Evolutionary conservation across 441 rosid genomes (phyloP).

Genomic region (Eruca vesicaria): DNA sequence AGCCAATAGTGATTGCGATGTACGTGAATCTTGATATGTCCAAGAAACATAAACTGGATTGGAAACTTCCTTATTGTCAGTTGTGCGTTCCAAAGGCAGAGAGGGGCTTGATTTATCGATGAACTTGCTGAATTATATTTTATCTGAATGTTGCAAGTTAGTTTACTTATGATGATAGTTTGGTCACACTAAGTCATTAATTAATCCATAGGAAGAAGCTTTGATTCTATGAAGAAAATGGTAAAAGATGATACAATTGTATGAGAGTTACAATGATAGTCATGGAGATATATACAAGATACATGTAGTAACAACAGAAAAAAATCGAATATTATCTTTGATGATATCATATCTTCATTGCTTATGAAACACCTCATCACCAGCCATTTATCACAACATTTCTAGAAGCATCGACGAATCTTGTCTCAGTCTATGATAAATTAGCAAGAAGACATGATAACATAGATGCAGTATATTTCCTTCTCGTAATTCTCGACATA

Average conservation of each 20-base stretch:
- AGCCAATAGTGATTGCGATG: neutral
- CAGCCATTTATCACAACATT: neutral
- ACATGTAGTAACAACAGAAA: neutral
- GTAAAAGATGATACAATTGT: neutral
- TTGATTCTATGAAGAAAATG: neutral
- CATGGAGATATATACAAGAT: neutral
- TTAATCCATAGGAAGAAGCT: neutral
- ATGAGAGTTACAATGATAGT: neutral
- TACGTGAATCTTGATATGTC: neutral
- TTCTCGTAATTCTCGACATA: neutral
- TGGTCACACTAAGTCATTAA: neutral
- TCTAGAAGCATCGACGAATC: neutral
- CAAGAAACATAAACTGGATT: neutral
- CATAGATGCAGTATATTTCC: constrained; percentile 2
- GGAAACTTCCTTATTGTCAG: neutral
- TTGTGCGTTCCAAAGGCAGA: neutral
- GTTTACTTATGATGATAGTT: neutral
- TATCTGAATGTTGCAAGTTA: neutral
- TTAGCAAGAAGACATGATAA: neutral
- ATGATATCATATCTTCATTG: neutral
- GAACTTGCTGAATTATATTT: neutral
- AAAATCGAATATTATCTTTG: neutral
- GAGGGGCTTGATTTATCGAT: neutral
- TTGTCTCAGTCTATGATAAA: neutral
- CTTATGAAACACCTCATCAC: neutral